A percentile compares a stretch with the other conserved stretches of the same genome.
Evolutionary conservation across 2,329 filamentous ascomycete species (phyloP).

Genomic region (Fusarium chuoi): DNA sequence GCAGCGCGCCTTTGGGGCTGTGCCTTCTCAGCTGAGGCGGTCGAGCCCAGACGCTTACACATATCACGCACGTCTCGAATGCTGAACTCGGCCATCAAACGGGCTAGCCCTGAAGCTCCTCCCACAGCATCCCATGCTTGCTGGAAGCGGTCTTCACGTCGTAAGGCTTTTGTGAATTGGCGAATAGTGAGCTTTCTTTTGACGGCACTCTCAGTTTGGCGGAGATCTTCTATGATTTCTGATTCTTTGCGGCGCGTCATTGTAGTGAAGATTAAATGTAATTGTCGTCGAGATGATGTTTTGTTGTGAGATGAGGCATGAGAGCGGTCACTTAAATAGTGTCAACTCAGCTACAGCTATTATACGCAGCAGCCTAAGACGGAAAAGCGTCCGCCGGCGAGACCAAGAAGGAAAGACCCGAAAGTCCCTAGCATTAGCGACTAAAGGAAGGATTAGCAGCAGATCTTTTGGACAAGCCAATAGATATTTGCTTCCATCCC

Average conservation of each 20-base stretch:
- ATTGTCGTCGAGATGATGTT: background rate
- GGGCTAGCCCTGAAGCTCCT: constrained; percentile 34
- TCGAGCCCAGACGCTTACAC: constrained; percentile 35
- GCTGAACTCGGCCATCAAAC: constrained; percentile 42
- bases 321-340: background rate
- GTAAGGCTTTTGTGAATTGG: constrained; percentile 33
- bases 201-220: constrained; percentile 30
- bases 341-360: background rate
- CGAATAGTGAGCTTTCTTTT: constrained; percentile 30
- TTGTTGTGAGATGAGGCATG: background rate
- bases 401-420: constrained; percentile 10
- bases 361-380: background rate
- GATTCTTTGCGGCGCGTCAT: constrained; percentile 14
- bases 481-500: background rate
- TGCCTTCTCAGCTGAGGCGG: constrained; percentile 31
- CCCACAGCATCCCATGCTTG: constrained; percentile 37
- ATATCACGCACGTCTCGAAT: constrained; percentile 32
- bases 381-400: constrained; percentile 6
- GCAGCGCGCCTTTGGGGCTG: constrained; percentile 36
- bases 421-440: background rate
- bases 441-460: background rate
- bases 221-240: constrained; percentile 15
- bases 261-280: background rate
- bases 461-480: background rate
- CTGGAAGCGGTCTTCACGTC: constrained; percentile 35